Conservation (phyloP, 1,139 yeast genomes). For the Scheffersomyces segobiensis region DNA sequence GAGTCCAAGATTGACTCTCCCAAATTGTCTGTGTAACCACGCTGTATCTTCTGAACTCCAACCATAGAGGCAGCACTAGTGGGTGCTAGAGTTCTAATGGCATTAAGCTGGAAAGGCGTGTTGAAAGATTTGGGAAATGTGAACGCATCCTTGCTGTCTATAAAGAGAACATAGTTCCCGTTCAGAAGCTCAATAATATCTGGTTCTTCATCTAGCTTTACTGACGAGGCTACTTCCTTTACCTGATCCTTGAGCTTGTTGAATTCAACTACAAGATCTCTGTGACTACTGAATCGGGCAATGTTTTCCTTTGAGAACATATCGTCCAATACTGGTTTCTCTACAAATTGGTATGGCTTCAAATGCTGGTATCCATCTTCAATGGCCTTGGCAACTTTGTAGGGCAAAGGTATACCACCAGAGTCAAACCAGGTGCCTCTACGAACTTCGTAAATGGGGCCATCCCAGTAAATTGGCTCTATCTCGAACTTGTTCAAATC, state of each 20-base stretch:
- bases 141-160: slow-evolving; percentile 35
- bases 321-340: slow-evolving; percentile 10
- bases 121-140: slow-evolving; percentile 38
- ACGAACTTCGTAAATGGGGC: slow-evolving; percentile 80
- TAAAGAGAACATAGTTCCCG: slow-evolving; percentile 33
- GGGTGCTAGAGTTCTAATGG: slow-evolving; percentile 40
- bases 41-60: slow-evolving; percentile 36
- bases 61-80: slow-evolving; percentile 27
- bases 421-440: slow-evolving; percentile 82
- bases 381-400: slow-evolving; percentile 52
- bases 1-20: slow-evolving; percentile 29
- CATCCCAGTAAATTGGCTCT: slow-evolving; percentile 83
- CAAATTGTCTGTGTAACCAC: slow-evolving; percentile 39
- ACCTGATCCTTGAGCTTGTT: slow-evolving; percentile 6
- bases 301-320: slow-evolving; percentile 17
- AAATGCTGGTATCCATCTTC: slow-evolving; percentile 53
- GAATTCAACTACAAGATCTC: neutral
- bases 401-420: slow-evolving; percentile 60
- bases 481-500: slow-evolving; percentile 55
- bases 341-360: slow-evolving; percentile 30
- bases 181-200: slow-evolving; percentile 34
- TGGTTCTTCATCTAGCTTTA: slow-evolving; percentile 20
- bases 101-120: slow-evolving; percentile 36
- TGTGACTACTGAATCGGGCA: slow-evolving; percentile 20
- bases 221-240: slow-evolving; percentile 9